Conservation (phyloP, 2,329 filamentous ascomycete genomes). For the Fusarium dimerum region DNA sequence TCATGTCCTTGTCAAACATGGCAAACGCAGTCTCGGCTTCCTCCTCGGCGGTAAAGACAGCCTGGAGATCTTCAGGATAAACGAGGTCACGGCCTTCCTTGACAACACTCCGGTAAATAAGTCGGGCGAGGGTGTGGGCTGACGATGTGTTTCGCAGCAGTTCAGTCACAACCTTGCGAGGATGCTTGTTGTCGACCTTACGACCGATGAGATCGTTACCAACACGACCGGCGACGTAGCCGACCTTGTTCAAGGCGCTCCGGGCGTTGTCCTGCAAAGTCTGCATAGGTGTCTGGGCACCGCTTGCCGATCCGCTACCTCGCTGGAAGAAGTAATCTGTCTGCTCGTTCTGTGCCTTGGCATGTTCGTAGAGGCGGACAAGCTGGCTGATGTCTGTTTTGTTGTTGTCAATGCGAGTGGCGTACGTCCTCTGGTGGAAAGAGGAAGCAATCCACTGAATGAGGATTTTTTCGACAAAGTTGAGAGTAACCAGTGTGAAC, state of each 20-base stretch:
- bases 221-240: slow-evolving; percentile 80
- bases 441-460: slow-evolving; percentile 94
- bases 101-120: slow-evolving; percentile 84
- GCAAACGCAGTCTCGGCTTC: slow-evolving; percentile 86
- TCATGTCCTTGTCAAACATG: slow-evolving; percentile 96
- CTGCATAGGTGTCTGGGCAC: slow-evolving; percentile 72
- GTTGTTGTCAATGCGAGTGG: slow-evolving; percentile 87
- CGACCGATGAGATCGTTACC: slow-evolving; percentile 91
- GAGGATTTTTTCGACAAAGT: slow-evolving; percentile 88
- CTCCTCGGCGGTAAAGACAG: slow-evolving; percentile 78
- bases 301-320: slow-evolving; percentile 48
- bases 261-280: slow-evolving; percentile 74
- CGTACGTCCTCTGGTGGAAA: slow-evolving; percentile 89
- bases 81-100: slow-evolving; percentile 76
- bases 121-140: slow-evolving; percentile 81
- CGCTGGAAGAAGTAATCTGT: slow-evolving; percentile 52
- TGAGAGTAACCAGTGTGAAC: slow-evolving; percentile 78
- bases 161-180: slow-evolving; percentile 80
- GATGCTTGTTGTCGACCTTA: slow-evolving; percentile 70
- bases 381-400: slow-evolving; percentile 78
- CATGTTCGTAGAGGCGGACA: slow-evolving; percentile 64
- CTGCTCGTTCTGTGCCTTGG: slow-evolving; percentile 69
- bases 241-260: slow-evolving; percentile 75
- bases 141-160: slow-evolving; percentile 72
- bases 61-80: slow-evolving; percentile 72